A percentile compares a stretch with the other conserved stretches of the same genome.
These are phyloP conservation scores for Solanum bulbocastanum DNA, from an alignment of 257 asterid genomes.

Conservation along the genomic window DNA sequence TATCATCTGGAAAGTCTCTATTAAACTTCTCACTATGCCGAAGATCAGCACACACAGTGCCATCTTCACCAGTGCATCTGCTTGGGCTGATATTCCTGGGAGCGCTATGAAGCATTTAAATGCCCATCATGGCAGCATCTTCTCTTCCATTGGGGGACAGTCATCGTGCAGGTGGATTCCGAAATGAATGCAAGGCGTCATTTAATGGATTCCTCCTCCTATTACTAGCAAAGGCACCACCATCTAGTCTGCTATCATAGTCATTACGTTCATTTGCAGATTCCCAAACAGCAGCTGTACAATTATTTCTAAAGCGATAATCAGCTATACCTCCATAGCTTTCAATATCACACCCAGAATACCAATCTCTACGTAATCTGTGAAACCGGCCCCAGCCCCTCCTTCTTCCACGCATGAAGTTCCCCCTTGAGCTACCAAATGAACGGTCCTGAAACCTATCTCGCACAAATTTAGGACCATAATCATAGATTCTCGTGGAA, in stretches of 20 bases:
- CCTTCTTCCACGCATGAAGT: constrained; percentile 56
- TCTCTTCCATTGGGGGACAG: constrained; percentile 51
- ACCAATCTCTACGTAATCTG: constrained; percentile 32
- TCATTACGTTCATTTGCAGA: background rate
- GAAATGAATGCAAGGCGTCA: constrained; percentile 40
- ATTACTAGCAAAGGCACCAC: constrained; percentile 13
- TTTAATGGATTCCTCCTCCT: constrained; percentile 38
- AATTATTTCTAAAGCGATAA: constrained; percentile 45
- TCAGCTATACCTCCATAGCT: constrained; percentile 30
- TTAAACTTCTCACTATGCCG: background rate
- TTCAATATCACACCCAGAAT: constrained; percentile 42
- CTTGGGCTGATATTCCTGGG: background rate
- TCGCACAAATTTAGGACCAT: constrained; percentile 43
- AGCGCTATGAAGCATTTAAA: background rate
- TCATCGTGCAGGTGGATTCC: constrained; percentile 41
- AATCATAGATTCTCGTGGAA: constrained; percentile 29
- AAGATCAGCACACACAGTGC: background rate
- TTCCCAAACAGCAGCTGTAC: constrained; percentile 24
- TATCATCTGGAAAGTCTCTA: background rate
- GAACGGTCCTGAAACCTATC: constrained; percentile 44
- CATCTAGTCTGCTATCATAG: constrained; percentile 15
- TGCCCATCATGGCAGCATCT: constrained; percentile 19
- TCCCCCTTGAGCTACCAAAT: constrained; percentile 40
- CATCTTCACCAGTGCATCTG: background rate
- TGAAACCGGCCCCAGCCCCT: constrained; percentile 40